phyloP scores from a whole-genome alignment of 2,329 filamentous ascomycete genomes.

The Shiraia sp. region DNA sequence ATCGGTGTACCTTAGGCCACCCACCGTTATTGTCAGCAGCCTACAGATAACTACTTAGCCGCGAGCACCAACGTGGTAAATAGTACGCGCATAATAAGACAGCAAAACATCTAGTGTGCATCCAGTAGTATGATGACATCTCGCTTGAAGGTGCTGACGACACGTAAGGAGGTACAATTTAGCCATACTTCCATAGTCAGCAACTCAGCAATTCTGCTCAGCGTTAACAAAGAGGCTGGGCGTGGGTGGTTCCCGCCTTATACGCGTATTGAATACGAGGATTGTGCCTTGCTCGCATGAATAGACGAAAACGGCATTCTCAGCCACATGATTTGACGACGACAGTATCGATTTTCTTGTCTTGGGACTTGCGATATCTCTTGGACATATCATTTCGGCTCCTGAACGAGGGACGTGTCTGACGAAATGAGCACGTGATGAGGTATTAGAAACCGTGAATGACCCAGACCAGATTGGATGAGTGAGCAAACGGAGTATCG shows the following conservation, averaged over 20 bases:
- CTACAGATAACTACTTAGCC: slow-evolving; percentile 12
- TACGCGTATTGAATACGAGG: slow-evolving; percentile 18
- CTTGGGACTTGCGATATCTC: neutral
- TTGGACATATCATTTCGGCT: no score
- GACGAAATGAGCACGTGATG: no score
- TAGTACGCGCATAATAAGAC: slow-evolving; percentile 2
- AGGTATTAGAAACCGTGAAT: no score
- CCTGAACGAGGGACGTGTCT: no score
- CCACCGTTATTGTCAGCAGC: slow-evolving; percentile 8
- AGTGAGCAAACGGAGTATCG: slow-evolving; percentile 9
- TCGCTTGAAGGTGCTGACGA: slow-evolving; percentile 25
- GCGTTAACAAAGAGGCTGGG: slow-evolving; percentile 5
- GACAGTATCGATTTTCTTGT: slow-evolving; percentile 13
- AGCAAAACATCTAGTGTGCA: neutral
- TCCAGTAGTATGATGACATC: slow-evolving; percentile 24
- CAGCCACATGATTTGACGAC: slow-evolving; percentile 39
- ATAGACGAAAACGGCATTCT: slow-evolving; percentile 24
- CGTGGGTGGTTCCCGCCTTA: slow-evolving; percentile 15
- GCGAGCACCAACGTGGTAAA: slow-evolving; percentile 10
- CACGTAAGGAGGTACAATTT: slow-evolving; percentile 19
- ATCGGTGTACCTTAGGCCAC: slow-evolving; percentile 1
- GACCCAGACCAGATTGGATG: slow-evolving; percentile 3
- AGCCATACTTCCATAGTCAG: slow-evolving; percentile 6
- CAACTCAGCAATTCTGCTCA: slow-evolving; percentile 1
- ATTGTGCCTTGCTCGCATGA: slow-evolving; percentile 28